phyloP scores from a whole-genome alignment of 352 stramenopile genomes.

The Saprolegnia diclina region DNA sequence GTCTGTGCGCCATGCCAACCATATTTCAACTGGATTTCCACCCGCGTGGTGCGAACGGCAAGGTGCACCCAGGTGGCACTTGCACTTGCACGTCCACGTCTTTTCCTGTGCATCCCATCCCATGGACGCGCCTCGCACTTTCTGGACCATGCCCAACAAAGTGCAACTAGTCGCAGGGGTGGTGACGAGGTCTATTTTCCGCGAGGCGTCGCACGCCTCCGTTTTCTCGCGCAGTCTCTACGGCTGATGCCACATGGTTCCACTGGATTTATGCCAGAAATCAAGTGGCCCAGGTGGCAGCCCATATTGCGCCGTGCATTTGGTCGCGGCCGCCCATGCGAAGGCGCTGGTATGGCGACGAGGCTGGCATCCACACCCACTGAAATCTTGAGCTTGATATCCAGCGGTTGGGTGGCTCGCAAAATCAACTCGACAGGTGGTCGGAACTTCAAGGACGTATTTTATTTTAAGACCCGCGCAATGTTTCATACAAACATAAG shows the following conservation, averaged over 20 bases:
- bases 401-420: not conserved
- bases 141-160: too few relatives aligned
- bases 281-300: conserved; percentile 1
- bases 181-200: too few relatives aligned
- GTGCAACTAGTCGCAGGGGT: too few relatives aligned
- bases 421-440: not conserved
- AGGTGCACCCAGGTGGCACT: not conserved
- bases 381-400: not conserved
- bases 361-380: not conserved
- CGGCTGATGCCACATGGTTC: not conserved
- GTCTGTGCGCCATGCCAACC: not conserved
- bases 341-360: not conserved
- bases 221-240: too few relatives aligned
- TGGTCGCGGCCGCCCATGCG: not conserved
- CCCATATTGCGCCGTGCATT: not conserved
- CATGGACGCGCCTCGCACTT: too few relatives aligned
- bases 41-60: not conserved
- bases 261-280: conserved; percentile 14
- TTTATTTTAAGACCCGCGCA: not conserved
- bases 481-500: not conserved
- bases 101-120: too few relatives aligned
- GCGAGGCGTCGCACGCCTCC: too few relatives aligned
- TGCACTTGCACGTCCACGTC: not conserved
- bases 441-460: not conserved
- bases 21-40: not conserved